Evolutionary conservation across 805 yeast genomes (phyloP), one percentile per base, ranked within the genome.

Genomic region (Torulaspora indica): DNA sequence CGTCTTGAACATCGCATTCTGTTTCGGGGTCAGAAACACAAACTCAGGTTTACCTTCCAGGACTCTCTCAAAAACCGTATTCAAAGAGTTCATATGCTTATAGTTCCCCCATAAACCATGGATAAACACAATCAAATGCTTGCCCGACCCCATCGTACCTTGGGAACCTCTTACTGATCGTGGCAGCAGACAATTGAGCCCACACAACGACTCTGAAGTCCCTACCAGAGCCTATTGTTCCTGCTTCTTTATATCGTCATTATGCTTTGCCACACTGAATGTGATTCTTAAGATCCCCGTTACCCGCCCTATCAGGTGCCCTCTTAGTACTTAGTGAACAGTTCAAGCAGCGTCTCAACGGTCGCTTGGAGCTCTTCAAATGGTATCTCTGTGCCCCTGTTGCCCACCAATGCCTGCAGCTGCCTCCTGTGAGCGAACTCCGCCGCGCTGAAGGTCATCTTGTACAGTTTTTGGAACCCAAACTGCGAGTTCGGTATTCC

Each of bases 61-160:
- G 1, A 60, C 54, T 7, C 67, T 62, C 12, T 62, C 60, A 31
- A 82, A 60, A 9, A 71, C 62, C 9, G 69, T 68, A 38, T 70
- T 73, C 28, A 80, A 55, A 9, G 77, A 63, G 20, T 69, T 60
- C 67, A 84, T 62, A 55, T 84, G 87, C 17, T 67, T 61, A 14
- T 82, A 76, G 31, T 79, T 76, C 3, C 91, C 91, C 79, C 86
- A 81, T 25, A 84, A 63, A 70, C 95, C 96, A 66, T 87, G 95
- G 28, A 83, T 76, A 17, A 86, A 64, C 2, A 86, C 81, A 45
- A 85, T 78, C 38, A 87, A 68, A 62, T 87, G 95, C 38, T 61
- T 56, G 4, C 45, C 55, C 2, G 47, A 40, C 10, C 48, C 42
- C 51, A 47, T 47, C 7, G 6, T 23, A 17, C 28, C 40, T 55